Evolutionary conservation across 176 grass and related monocot species (phyloP).

Genomic region (Paspalum notatum): DNA sequence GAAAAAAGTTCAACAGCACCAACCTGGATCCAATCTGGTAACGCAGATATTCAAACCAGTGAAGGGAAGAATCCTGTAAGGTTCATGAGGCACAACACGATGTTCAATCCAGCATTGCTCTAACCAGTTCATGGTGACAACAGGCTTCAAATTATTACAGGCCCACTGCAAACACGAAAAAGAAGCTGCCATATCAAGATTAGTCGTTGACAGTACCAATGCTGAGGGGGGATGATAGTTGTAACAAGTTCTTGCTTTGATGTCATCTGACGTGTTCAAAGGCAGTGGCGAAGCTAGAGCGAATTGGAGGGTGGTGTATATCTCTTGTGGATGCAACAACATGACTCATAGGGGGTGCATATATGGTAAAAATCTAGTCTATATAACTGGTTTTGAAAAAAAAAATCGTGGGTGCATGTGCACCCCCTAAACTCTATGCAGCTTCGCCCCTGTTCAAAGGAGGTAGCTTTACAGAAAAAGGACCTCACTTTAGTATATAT

Average conservation of each 20-base stretch:
- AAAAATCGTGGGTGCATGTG: too few species aligned
- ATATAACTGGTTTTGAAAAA: too few species aligned
- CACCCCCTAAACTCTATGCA: too few species aligned
- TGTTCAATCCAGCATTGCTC: slow-evolving; percentile 93
- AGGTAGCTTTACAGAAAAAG: slow-evolving; percentile 22
- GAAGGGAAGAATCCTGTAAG: slow-evolving; percentile 88
- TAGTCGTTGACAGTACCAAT: slow-evolving; percentile 17
- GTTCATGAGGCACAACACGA: slow-evolving; percentile 90
- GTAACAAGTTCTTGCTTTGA: slow-evolving; percentile 23
- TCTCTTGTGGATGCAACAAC: too few species aligned
- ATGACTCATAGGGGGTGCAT: too few species aligned
- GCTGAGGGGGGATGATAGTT: background rate
- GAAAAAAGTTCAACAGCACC: slow-evolving; percentile 25
- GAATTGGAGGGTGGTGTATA: too few species aligned
- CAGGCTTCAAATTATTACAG: slow-evolving; percentile 75
- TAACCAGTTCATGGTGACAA: slow-evolving; percentile 74
- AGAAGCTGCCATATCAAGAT: slow-evolving; percentile 26
- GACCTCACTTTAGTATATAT: background rate
- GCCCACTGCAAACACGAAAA: slow-evolving; percentile 74
- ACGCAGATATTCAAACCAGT: slow-evolving; percentile 89
- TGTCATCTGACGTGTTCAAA: slow-evolving; percentile 14
- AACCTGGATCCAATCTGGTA: slow-evolving; percentile 77
- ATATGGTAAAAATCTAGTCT: too few species aligned
- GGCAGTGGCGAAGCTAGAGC: too few species aligned
- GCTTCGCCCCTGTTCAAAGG: slow-evolving; percentile 16